These are phyloP conservation scores for Xylaria nigripes DNA, from an alignment of 495 filamentous ascomycete genomes.

Conservation along the genomic window DNA sequence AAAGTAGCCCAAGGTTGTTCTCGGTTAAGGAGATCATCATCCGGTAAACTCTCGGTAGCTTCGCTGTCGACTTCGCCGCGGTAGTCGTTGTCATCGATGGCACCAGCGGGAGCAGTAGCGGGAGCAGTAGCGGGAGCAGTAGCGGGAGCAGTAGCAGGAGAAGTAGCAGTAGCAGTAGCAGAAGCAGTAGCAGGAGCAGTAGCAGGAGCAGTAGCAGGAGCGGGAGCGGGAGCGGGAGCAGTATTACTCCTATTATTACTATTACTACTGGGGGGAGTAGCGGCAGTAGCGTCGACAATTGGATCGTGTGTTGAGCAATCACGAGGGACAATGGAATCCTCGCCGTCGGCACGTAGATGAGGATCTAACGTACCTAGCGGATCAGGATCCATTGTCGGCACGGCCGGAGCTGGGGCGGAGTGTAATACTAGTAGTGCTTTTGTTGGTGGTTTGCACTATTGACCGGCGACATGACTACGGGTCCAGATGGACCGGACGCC, in stretches of 20 bases:
- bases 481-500: conserved; percentile 6
- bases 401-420: not conserved
- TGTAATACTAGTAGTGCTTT: not conserved
- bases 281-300: not conserved
- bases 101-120: not conserved
- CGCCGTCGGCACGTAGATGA: conserved; percentile 20
- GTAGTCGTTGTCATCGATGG: conserved; percentile 2
- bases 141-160: not conserved
- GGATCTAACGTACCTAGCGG: conserved; percentile 20
- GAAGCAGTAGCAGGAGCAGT: too few species aligned
- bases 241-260: too few species aligned
- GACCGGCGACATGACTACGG: not conserved
- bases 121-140: not conserved
- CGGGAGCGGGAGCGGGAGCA: too few species aligned
- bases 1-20: not conserved
- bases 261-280: not conserved
- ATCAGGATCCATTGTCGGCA: conserved; percentile 11
- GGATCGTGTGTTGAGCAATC: not conserved
- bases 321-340: conserved; percentile 22
- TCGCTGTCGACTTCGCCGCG: not conserved
- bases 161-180: too few species aligned
- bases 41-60: not conserved
- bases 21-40: conserved; percentile 9
- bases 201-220: too few species aligned
- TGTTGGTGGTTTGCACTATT: not conserved